Conservation (phyloP, 495 filamentous ascomycete species). For the Hyphodiscus hymeniophilus region DNA sequence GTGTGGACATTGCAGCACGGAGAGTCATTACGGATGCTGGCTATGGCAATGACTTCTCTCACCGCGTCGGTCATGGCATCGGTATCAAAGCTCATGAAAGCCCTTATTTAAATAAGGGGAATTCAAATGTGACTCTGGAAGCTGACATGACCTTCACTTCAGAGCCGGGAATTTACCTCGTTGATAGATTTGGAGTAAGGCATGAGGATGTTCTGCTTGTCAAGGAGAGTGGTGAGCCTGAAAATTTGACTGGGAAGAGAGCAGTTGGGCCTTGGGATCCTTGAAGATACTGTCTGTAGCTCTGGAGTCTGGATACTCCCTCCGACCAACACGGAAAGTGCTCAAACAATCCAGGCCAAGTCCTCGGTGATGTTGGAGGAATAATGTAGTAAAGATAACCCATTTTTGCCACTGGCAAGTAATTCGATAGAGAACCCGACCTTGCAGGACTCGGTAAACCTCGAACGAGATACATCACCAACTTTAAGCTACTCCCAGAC, state of each 20-base stretch:
- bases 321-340: too few relatives aligned
- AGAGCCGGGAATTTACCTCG: constrained; percentile 47
- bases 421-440: too few relatives aligned
- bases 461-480: too few relatives aligned
- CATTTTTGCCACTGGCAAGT: too few relatives aligned
- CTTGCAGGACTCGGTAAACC: too few relatives aligned
- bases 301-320: too few relatives aligned
- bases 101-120: constrained; percentile 49
- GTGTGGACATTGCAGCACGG: constrained; percentile 45
- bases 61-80: constrained; percentile 48
- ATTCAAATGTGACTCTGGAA: constrained; percentile 29
- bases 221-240: constrained; percentile 33
- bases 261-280: constrained; percentile 40
- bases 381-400: too few relatives aligned
- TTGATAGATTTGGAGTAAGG: constrained; percentile 44
- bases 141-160: constrained; percentile 47
- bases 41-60: constrained; percentile 44
- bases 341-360: too few relatives aligned
- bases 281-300: too few relatives aligned
- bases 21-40: constrained; percentile 41
- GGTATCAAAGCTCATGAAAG: constrained; percentile 45
- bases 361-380: too few relatives aligned
- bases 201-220: constrained; percentile 47
- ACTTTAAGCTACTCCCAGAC: too few relatives aligned
- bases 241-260: constrained; percentile 36